Percentiles rank a stretch among this genome's conserved stretches.
These are phyloP conservation scores for Plasmodium vinckei DNA, from an alignment of 169 alveolate genomes.

Conservation along the genomic window DNA sequence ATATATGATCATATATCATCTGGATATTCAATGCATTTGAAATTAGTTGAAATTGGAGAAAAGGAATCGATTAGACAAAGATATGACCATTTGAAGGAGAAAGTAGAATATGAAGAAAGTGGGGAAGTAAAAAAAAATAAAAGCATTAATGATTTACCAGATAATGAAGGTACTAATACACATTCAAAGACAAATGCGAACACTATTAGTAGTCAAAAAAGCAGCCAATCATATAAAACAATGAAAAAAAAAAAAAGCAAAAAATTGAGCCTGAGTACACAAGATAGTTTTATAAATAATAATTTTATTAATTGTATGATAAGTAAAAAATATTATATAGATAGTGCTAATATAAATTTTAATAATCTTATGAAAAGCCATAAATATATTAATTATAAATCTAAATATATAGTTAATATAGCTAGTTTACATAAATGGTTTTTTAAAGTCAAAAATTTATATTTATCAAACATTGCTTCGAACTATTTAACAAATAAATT, in stretches of 20 bases:
- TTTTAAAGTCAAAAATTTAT: constrained; percentile 49
- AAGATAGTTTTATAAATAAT: constrained; percentile 10
- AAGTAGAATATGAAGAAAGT: background rate
- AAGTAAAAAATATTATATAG: constrained; percentile 29
- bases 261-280: constrained; percentile 1
- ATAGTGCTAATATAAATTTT: background rate
- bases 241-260: constrained; percentile 21
- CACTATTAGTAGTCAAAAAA: background rate
- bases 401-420: constrained; percentile 32
- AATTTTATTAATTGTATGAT: constrained; percentile 32
- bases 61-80: constrained; percentile 16
- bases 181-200: no score
- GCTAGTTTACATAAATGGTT: constrained; percentile 50
- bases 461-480: constrained; percentile 40
- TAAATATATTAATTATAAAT: constrained; percentile 56
- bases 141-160: background rate
- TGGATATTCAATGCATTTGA: constrained; percentile 67
- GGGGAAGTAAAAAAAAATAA: constrained; percentile 1
- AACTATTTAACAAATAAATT: constrained; percentile 31
- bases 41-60: constrained; percentile 11
- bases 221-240: constrained; percentile 1
- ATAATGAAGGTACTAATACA: background rate
- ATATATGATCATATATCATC: constrained; percentile 22
- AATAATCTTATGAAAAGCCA: constrained; percentile 33
- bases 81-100: background rate